Base-by-base conservation (phyloP, 1,284 basidiomycete species). In the Caloboletus firmus region DNA sequence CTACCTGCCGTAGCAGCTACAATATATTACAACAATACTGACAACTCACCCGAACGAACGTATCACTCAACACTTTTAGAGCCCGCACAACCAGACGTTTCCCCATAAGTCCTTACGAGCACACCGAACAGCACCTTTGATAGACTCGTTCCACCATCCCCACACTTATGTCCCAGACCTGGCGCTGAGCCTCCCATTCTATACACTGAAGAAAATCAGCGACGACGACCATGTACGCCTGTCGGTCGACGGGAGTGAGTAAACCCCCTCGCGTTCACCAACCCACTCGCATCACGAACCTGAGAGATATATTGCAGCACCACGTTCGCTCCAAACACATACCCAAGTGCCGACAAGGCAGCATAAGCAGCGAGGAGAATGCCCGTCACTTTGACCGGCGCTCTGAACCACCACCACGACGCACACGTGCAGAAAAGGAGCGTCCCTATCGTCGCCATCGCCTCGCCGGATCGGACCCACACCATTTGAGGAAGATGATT, bases 121-220 rank as follows among this genome's bases (percentile, higher is more conserved):
- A 31, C 15, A 5, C 18, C 5, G 32, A 15, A 51, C 20, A 24
- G 15, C 9, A 35, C 24, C 40, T n/a, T n/a, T n/a, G 5, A 34
- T 45, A 45, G 1, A 20, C 45, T 12, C 18, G 43, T 17, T 51
- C 43, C 45, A 45, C 46, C 48, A 18, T n/a, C 30, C 9, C 4
- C 5, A 47, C 40, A 28, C 43, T 32, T 13, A 51, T 13, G 15
- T 40, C 52, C 17, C 15, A 28, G 13, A 37, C 20, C 18, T 17
- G 43, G 15, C 49, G 48, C 22, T 44, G 54, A 24, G 48, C 44
- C 26, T 60, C 57, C 62, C 62, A 62, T 30, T 54, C 22, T 35
- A 57, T 41, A n/a, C 60, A 65, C 36, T 7, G 48, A 31, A 61
- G 32, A 46, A 51, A 49, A 28, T 63, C 50, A 30, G 31, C n/a